These are phyloP conservation scores for Phaffia australis DNA, from an alignment of 768 basidiomycete species.

Conservation along the genomic window DNA sequence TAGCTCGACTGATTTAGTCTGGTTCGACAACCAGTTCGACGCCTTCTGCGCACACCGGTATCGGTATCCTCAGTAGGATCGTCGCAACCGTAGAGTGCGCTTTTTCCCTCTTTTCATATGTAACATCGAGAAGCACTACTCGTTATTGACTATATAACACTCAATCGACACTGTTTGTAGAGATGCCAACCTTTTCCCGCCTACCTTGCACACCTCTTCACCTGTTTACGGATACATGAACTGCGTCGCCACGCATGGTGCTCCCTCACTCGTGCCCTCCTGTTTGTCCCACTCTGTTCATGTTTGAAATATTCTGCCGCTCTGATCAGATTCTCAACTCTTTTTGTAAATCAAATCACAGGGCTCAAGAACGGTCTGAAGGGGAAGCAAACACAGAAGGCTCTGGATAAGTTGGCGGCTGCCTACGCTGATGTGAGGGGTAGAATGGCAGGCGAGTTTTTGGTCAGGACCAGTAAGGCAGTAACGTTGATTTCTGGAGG, in stretches of 20 bases:
- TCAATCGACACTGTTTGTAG: not conserved
- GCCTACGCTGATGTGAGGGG: conserved; percentile 20
- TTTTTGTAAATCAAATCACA: not conserved
- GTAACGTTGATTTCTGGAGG: conserved; percentile 12
- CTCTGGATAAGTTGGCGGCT: conserved; percentile 15
- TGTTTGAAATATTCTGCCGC: not conserved
- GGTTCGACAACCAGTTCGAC: not conserved
- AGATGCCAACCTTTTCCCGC: conserved; percentile 26
- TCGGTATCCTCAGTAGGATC: conserved; percentile 20
- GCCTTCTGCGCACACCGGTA: conserved; percentile 14
- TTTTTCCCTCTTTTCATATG: not conserved
- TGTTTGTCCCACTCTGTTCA: not conserved
- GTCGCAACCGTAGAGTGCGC: conserved; percentile 18
- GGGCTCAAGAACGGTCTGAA: conserved; percentile 19
- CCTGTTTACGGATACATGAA: conserved; percentile 23
- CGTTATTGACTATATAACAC: not conserved
- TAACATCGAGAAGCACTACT: not conserved
- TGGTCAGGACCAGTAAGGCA: conserved; percentile 23
- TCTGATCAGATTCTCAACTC: not conserved
- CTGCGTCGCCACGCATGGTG: conserved; percentile 20
- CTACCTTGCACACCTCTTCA: conserved; percentile 14
- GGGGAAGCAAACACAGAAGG: conserved; percentile 20
- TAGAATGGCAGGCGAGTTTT: conserved; percentile 12
- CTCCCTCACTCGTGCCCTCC: conserved; percentile 12
- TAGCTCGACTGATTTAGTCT: not conserved